These are phyloP conservation scores for Hordeum marinum DNA, from an alignment of 176 grass and related monocot genomes.

Conservation along the genomic window DNA sequence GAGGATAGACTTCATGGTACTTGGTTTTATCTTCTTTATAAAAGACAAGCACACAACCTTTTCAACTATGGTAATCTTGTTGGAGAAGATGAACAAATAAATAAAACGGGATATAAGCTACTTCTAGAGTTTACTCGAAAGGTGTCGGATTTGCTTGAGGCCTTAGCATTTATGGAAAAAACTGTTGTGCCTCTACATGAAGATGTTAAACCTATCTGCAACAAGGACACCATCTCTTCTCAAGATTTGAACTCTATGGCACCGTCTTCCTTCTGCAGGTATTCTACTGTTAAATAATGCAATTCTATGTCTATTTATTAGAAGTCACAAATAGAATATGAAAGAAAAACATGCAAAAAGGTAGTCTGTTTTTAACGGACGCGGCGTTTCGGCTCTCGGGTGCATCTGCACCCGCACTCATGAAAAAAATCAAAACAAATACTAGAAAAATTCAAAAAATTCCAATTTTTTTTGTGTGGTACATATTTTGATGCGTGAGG, in stretches of 20 bases:
- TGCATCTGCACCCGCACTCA: no score
- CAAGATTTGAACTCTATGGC: conserved; percentile 31
- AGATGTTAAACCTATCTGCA: conserved; percentile 42
- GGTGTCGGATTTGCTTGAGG: conserved; percentile 43
- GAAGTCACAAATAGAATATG: background rate
- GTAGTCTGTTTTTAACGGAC: no score
- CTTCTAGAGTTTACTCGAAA: conserved; percentile 62
- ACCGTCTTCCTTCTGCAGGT: conserved; percentile 47
- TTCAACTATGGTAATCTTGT: conserved; percentile 41
- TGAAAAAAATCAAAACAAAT: no score
- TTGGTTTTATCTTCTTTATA: conserved; percentile 45
- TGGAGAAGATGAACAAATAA: conserved; percentile 47
- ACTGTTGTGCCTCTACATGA: conserved; percentile 36
- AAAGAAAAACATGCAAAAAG: background rate
- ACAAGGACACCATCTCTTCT: conserved; percentile 5
- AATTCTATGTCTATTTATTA: background rate
- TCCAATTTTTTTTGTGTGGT: no score
- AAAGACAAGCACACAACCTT: conserved; percentile 27
- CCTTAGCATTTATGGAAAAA: conserved; percentile 28
- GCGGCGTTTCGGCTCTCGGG: no score
- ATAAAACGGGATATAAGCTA: conserved; percentile 43
- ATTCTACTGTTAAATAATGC: background rate
- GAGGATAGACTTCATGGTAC: conserved; percentile 39
- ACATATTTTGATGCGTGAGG: no score
- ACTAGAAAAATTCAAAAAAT: no score